These are phyloP conservation scores for Oryza officinalis DNA, from an alignment of 176 grass and related monocot species.

Conservation along the genomic window DNA sequence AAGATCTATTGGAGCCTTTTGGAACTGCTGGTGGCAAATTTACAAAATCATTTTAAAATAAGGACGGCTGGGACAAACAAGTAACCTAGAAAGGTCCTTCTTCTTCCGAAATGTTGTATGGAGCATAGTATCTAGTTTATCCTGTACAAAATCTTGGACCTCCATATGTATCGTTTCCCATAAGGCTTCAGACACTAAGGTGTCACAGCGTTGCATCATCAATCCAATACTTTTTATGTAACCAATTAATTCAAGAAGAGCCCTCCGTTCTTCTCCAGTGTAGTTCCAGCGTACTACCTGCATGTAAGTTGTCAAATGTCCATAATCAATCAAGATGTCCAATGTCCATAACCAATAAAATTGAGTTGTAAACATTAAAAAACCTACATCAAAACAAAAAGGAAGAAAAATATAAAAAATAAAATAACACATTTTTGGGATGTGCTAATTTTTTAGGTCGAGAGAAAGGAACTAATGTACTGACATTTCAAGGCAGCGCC, in stretches of 20 bases:
- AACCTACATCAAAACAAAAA: slow-evolving; percentile 5
- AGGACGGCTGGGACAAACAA: slow-evolving; percentile 31
- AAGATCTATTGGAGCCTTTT: slow-evolving; percentile 9
- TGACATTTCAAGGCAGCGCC: background rate
- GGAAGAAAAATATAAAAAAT: background rate
- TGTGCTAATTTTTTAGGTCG: background rate
- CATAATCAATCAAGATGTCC: slow-evolving; percentile 18
- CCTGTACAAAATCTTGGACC: slow-evolving; percentile 99
- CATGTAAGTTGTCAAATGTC: slow-evolving; percentile 16
- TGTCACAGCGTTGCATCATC: slow-evolving; percentile 95
- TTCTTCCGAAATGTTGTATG: slow-evolving; percentile 98
- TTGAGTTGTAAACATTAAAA: slow-evolving; percentile 25
- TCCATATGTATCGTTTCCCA: slow-evolving; percentile 99
- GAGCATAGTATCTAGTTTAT: slow-evolving; percentile 93
- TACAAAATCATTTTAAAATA: slow-evolving; percentile 16
- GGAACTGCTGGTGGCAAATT: slow-evolving; percentile 21
- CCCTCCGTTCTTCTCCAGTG: slow-evolving; percentile 87
- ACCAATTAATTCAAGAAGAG: slow-evolving; percentile 90
- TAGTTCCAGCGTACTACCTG: slow-evolving; percentile 97
- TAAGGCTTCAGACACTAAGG: slow-evolving; percentile 92
- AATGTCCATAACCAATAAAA: slow-evolving; percentile 16
- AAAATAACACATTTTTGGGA: background rate
- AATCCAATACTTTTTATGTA: slow-evolving; percentile 93
- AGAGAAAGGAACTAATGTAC: background rate
- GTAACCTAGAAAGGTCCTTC: slow-evolving; percentile 92